These are phyloP conservation scores for Candida pseudofarinosa DNA, from an alignment of 805 yeast species.

Conservation along the genomic window DNA sequence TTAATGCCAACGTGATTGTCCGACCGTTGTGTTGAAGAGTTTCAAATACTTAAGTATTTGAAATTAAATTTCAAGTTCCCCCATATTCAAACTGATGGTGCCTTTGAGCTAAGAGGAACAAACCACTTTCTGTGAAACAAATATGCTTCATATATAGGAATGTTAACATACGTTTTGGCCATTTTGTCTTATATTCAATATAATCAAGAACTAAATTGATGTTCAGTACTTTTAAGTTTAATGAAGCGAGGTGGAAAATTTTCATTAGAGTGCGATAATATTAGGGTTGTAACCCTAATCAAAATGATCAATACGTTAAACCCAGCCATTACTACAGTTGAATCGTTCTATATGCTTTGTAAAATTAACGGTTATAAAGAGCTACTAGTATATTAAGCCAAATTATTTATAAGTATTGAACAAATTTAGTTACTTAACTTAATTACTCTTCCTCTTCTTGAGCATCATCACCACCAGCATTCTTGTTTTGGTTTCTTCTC, in stretches of 20 bases:
- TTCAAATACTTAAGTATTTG: too few relatives aligned
- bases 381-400: not conserved
- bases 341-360: not conserved
- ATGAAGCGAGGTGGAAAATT: not conserved
- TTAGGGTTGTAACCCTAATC: constrained; percentile 2
- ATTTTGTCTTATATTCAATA: constrained; percentile 18
- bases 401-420: not conserved
- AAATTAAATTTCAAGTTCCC: too few relatives aligned
- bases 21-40: too few relatives aligned
- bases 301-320: not conserved
- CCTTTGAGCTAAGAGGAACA: not conserved
- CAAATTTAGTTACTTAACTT: constrained; percentile 5
- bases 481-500: constrained; percentile 79
- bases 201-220: constrained; percentile 2
- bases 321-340: not conserved
- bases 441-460: constrained; percentile 65
- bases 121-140: not conserved
- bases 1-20: too few relatives aligned
- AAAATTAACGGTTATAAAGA: not conserved
- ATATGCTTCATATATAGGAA: not conserved
- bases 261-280: not conserved
- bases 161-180: constrained; percentile 35
- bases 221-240: constrained; percentile 1
- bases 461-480: constrained; percentile 57
- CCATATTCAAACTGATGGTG: too few relatives aligned